Conservation (phyloP, 495 filamentous ascomycete genomes). For the Tuber borchii region DNA sequence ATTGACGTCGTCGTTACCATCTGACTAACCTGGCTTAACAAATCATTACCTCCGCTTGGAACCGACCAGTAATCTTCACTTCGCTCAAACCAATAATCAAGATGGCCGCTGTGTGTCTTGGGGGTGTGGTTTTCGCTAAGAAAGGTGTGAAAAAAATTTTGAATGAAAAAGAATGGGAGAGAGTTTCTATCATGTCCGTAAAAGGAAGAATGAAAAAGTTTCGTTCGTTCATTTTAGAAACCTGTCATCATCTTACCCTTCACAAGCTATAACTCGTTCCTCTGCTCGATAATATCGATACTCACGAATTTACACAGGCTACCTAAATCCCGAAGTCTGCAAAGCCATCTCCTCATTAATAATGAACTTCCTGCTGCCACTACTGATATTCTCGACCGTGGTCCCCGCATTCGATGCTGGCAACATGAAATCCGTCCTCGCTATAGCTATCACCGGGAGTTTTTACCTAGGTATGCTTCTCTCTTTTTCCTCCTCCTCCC, state of each 20-base stretch:
- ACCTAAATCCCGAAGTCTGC: slow-evolving; percentile 36
- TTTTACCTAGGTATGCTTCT: slow-evolving; percentile 34
- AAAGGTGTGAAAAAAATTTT: slow-evolving; percentile 26
- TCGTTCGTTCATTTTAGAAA: background rate
- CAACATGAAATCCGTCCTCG: slow-evolving; percentile 37
- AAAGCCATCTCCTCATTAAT: slow-evolving; percentile 38
- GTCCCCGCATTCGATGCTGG: slow-evolving; percentile 36
- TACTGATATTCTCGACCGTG: slow-evolving; percentile 41
- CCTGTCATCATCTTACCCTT: background rate
- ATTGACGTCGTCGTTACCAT: background rate
- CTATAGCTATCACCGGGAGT: slow-evolving; percentile 27
- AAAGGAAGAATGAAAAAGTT: background rate
- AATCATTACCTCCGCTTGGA: slow-evolving; percentile 12
- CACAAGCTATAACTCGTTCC: background rate
- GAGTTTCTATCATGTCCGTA: background rate
- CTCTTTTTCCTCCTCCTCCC: background rate
- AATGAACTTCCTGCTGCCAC: slow-evolving; percentile 36
- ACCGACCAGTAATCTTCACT: slow-evolving; percentile 35
- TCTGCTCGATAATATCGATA: background rate
- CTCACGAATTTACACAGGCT: slow-evolving; percentile 16
- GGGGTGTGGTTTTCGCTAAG: slow-evolving; percentile 33
- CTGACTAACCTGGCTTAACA: background rate
- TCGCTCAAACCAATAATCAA: slow-evolving; percentile 40
- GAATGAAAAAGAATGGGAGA: no score
- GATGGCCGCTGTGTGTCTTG: slow-evolving; percentile 33